Base-by-base conservation (phyloP, 495 filamentous ascomycete species). In the Barbatosphaeria neglecta region DNA sequence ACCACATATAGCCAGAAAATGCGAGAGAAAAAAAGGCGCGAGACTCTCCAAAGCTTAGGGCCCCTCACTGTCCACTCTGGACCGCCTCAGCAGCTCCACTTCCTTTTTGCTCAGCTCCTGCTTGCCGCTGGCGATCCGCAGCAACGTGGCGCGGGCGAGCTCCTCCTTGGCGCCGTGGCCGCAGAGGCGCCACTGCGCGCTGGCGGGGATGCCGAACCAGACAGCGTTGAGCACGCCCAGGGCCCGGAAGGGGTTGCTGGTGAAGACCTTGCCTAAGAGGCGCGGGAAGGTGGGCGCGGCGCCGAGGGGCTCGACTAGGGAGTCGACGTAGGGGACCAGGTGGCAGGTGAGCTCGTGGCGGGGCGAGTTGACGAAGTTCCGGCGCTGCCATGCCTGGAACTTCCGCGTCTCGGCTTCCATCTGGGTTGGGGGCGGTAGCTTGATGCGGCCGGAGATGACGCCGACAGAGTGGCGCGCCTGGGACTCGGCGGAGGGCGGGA, bases 141-240 rank as follows among this genome's bases (percentile, higher is more conserved):
- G 40, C 10, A 54, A 31, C 8, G 50, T 58, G 43, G 41, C 52
- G 27, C 37, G 41, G 13, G 53, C 58, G 27, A 56, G 44, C 18
- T 43, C 41, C 10, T 37, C 45, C 19, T 45, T 49, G 9, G 38
- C 45, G 11, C 47, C 52, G 18, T 60, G 42, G 11, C 52, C 52
- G 43, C 44, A 51, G 11, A 60, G 51, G 15, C 54, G 49, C 24
- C 50, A 55, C 39, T 56, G 51, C 16, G 54, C 57, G 45, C 50
- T 49, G 0, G 42, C 46, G 18, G 48, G 48, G 13, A 55, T 43
- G 3, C 50, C 47, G 31, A 53, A 46, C 35, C 47, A 60, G n/a
- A 53, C 50, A 18, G 47, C 50, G 22, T 38, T 50, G 28, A 54
- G 46, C 16, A 58, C 47, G 25, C 39, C 23, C 2, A 55, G 31